phyloP scores from a whole-genome alignment of 192 early-diverging fungal genomes.

The Chytriomyces confervae region DNA sequence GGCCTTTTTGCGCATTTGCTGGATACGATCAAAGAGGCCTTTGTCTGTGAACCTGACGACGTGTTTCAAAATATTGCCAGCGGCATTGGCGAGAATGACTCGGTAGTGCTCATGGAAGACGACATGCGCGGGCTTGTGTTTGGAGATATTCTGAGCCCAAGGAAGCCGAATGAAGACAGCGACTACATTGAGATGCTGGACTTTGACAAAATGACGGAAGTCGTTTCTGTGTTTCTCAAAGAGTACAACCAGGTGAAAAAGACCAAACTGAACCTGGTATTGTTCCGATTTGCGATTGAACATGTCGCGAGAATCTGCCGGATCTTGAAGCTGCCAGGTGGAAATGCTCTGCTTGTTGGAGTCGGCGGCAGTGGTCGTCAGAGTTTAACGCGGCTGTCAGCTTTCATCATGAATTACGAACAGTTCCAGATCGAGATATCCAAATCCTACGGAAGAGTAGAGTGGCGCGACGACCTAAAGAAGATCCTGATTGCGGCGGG shows the following conservation, averaged over 20 bases:
- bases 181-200: constrained; percentile 62
- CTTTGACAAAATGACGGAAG: constrained; percentile 58
- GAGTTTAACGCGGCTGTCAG: constrained; percentile 57
- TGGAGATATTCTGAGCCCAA: constrained; percentile 58
- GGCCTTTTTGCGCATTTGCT: constrained; percentile 53
- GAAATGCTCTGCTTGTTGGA: constrained; percentile 67
- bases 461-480: constrained; percentile 69
- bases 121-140: constrained; percentile 62
- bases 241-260: constrained; percentile 71
- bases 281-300: constrained; percentile 71
- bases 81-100: constrained; percentile 45
- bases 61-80: constrained; percentile 55
- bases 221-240: constrained; percentile 47
- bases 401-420: constrained; percentile 65
- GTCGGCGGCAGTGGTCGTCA: constrained; percentile 68
- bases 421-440: constrained; percentile 69
- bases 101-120: constrained; percentile 64
- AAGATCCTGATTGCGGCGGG: constrained; percentile 61
- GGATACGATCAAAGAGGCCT: constrained; percentile 52
- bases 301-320: constrained; percentile 65
- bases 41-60: constrained; percentile 54
- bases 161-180: constrained; percentile 41
- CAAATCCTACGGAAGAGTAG: constrained; percentile 59
- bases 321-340: constrained; percentile 64
- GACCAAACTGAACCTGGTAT: constrained; percentile 63